Evolutionary conservation across 192 early-diverging fungal species (phyloP), one percentile per base, ranked within the genome.

Genomic region (Globomyces pollinis-pini): DNA sequence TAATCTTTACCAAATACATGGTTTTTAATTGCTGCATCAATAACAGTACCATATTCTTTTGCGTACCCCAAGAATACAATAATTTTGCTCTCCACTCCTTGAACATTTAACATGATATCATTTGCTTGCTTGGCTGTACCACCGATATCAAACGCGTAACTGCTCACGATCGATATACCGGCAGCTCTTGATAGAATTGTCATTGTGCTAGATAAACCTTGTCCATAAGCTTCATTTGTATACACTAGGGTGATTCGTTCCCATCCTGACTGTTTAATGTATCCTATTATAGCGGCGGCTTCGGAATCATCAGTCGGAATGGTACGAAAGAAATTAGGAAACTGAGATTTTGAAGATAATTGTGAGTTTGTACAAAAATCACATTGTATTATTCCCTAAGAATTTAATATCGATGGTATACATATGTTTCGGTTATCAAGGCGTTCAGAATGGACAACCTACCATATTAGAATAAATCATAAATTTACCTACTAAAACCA

Each of bases 241-340:
- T 33, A 21, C 8, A 63, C 16, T 1, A 57, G 28, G 3, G 57
- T 61, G n/a, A 69, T 30, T 43, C 38, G 20, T 1, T 9, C 8
- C 60, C 62, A 72, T 3, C 57, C 59, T 20, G 38, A 50, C 1
- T 21, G 31, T 0, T 35, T 11, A 13, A 72, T 18, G 8, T 64
- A 53, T 13, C 42, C 41, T 35, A 67, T 28, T 24, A 68, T 66
- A 2, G 67, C 62, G 26, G 50, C 18, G 1, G 62, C 63, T 3
- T 53, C 60, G n/a, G 58, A n/a, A 20, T 62, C 58, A 57, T 74
- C 72, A 28, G 59, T 35, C 3, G 68, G 55, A 15, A 71, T 32
- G 5, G 68, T 68, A 8, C 72, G 60, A 47, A 70, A 74, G 44
- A 74, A 74, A 52, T 66, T 66, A 56, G 68, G 66, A 43, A 58